phyloP scores from a whole-genome alignment of 169 alveolate genomes.

The Cryptosporidium andersoni region DNA sequence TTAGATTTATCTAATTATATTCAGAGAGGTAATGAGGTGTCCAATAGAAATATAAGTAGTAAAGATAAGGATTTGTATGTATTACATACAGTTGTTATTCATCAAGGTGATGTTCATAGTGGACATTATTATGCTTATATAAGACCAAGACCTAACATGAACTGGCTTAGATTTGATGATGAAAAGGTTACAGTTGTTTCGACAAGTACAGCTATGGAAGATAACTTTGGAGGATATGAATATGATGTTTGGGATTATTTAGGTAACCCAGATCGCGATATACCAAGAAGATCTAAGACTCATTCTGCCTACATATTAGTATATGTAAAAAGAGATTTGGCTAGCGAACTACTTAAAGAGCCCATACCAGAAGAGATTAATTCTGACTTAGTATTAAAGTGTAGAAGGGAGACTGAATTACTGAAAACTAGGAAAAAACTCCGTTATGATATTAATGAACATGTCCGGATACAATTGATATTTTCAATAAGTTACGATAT shows the following conservation, averaged over 20 bases:
- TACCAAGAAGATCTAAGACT: conserved; percentile 77
- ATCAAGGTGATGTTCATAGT: conserved; percentile 92
- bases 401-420: conserved; percentile 77
- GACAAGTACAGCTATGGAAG: conserved; percentile 79
- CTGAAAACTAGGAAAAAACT: conserved; percentile 74
- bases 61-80: conserved; percentile 83
- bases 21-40: conserved; percentile 42
- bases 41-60: conserved; percentile 70
- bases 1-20: conserved; percentile 82
- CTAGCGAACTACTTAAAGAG: conserved; percentile 82
- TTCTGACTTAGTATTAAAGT: conserved; percentile 79
- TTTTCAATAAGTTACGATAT: conserved; percentile 27
- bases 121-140: conserved; percentile 96
- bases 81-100: conserved; percentile 93
- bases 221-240: conserved; percentile 90
- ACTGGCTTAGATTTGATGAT: conserved; percentile 94
- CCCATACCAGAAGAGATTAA: conserved; percentile 82
- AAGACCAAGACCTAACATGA: conserved; percentile 78
- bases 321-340: conserved; percentile 88
- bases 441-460: conserved; percentile 76
- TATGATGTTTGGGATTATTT: conserved; percentile 81
- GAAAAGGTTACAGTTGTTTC: conserved; percentile 86
- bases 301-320: conserved; percentile 93
- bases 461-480: conserved; percentile 37
- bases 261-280: conserved; percentile 64